These are phyloP conservation scores for Globisporangium radiosum DNA, from an alignment of 352 stramenopile species.

Conservation along the genomic window DNA sequence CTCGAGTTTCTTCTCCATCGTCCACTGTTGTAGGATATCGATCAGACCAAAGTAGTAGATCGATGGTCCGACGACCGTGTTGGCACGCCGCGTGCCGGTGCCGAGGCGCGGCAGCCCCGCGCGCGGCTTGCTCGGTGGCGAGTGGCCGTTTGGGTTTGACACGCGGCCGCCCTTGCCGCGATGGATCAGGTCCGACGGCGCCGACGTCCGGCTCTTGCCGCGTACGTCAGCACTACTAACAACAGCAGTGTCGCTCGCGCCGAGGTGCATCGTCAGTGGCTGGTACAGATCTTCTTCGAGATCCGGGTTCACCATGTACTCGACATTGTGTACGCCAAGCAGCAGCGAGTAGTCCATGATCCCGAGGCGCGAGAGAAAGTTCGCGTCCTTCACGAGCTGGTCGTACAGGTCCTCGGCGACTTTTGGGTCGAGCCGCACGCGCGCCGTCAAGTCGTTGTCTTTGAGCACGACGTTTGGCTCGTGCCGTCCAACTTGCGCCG, in stretches of 20 bases:
- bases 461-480: slow-evolving; percentile 85
- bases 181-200: slow-evolving; percentile 28
- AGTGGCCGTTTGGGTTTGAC: slow-evolving; percentile 15
- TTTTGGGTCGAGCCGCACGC: slow-evolving; percentile 67
- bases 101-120: slow-evolving; percentile 41
- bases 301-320: slow-evolving; percentile 84
- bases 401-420: slow-evolving; percentile 80
- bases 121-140: slow-evolving; percentile 24
- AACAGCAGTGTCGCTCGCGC: not conserved
- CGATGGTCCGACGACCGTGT: slow-evolving; percentile 82
- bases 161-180: slow-evolving; percentile 14
- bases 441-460: slow-evolving; percentile 82
- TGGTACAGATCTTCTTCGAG: slow-evolving; percentile 38
- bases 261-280: slow-evolving; percentile 2
- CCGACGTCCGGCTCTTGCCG: slow-evolving; percentile 10
- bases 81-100: slow-evolving; percentile 70
- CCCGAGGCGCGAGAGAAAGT: slow-evolving; percentile 75
- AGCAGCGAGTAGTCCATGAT: slow-evolving; percentile 92
- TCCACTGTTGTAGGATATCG: slow-evolving; percentile 87
- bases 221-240: not conserved
- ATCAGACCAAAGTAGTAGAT: slow-evolving; percentile 88
- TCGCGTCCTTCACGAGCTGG: slow-evolving; percentile 80
- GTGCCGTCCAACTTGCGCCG: slow-evolving; percentile 66
- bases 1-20: slow-evolving; percentile 88
- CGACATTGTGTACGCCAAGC: slow-evolving; percentile 84